A percentile compares a stretch with the other conserved stretches of the same genome.
Conservation (phyloP, 148 eudicot genomes). For the Tetragonia tetragonoides region DNA sequence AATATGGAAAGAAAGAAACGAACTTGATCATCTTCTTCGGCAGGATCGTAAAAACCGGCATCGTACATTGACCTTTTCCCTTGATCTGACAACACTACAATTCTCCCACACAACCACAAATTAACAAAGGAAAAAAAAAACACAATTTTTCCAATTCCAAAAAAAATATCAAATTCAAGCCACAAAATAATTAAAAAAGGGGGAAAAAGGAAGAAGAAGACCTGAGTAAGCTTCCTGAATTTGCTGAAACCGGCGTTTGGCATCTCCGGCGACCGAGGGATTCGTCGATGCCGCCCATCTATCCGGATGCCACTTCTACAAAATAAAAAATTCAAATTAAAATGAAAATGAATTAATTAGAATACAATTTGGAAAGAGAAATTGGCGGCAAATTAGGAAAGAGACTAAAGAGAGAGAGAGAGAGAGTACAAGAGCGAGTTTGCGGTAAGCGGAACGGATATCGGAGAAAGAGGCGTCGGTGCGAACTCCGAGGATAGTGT, state of each 20-base stretch:
- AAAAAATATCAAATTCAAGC: background rate
- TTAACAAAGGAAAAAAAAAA: background rate
- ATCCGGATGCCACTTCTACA: slow-evolving; percentile 95
- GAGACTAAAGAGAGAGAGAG: background rate
- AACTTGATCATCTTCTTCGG: slow-evolving; percentile 74
- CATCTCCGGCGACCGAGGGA: slow-evolving; percentile 60
- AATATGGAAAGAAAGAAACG: slow-evolving; percentile 4
- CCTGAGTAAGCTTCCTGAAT: slow-evolving; percentile 97
- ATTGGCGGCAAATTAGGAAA: background rate
- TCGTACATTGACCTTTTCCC: slow-evolving; percentile 81
- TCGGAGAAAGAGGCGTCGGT: slow-evolving; percentile 68
- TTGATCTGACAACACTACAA: slow-evolving; percentile 77
- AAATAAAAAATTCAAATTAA: background rate
- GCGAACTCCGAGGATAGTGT: slow-evolving; percentile 72
- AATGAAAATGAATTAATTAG: background rate
- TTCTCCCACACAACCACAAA: background rate
- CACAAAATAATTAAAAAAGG: background rate
- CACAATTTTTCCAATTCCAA: background rate
- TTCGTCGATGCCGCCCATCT: slow-evolving; percentile 51
- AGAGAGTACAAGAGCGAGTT: slow-evolving; percentile 76
- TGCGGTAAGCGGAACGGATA: slow-evolving; percentile 78
- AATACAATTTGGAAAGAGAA: background rate
- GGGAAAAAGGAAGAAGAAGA: slow-evolving; percentile 6
- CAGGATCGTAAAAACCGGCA: slow-evolving; percentile 77
- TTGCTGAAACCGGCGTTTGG: slow-evolving; percentile 73